Evolutionary conservation across 2,329 filamentous ascomycete genomes (phyloP).

Genomic region (Arthroderma sp.): DNA sequence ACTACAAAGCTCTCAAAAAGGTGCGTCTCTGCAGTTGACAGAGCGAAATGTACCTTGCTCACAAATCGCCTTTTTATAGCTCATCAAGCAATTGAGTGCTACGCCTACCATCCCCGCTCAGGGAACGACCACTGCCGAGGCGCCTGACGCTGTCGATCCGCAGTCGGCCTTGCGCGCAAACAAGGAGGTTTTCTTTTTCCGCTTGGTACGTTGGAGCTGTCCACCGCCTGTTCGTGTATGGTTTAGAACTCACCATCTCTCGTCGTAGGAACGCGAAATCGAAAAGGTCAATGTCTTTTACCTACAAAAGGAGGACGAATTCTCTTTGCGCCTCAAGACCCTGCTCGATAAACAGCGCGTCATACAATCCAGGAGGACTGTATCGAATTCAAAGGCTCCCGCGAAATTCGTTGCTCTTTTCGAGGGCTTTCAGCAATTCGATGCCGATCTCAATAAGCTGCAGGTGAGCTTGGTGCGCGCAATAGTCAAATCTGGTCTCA

Average conservation of each 20-base stretch:
- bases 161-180: slow-evolving; percentile 87
- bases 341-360: slow-evolving; percentile 91
- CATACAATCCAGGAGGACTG: slow-evolving; percentile 63
- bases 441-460: slow-evolving; percentile 89
- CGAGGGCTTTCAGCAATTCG: slow-evolving; percentile 95
- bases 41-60: not conserved
- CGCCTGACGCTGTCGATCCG: slow-evolving; percentile 49
- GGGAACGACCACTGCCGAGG: slow-evolving; percentile 38
- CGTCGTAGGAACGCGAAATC: slow-evolving; percentile 72
- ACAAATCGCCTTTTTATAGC: slow-evolving; percentile 40
- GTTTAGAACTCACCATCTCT: not conserved
- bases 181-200: slow-evolving; percentile 97
- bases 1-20: slow-evolving; percentile 99
- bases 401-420: slow-evolving; percentile 90
- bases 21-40: slow-evolving; percentile 32
- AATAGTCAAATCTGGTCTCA: not conserved
- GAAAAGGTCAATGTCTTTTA: slow-evolving; percentile 99
- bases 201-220: slow-evolving; percentile 51
- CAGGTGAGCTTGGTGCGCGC: slow-evolving; percentile 36
- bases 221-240: too few species aligned
- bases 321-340: slow-evolving; percentile 84
- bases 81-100: slow-evolving; percentile 95
- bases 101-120: slow-evolving; percentile 73
- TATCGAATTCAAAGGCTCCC: slow-evolving; percentile 69
- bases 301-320: slow-evolving; percentile 94